phyloP scores from a whole-genome alignment of 176 grass and related monocot genomes.

The Raddia distichophylla region DNA sequence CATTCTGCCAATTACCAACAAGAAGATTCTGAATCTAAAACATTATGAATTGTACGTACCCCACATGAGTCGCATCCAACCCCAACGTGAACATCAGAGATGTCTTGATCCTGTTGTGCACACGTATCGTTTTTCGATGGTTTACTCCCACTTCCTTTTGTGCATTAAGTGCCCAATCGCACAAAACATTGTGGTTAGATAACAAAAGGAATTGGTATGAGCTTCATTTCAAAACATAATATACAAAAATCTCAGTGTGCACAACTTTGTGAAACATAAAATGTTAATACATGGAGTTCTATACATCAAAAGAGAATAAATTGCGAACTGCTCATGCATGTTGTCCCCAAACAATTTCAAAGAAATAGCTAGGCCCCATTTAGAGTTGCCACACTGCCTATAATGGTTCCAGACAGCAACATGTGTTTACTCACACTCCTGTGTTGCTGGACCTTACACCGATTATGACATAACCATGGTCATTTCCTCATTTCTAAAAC shows the following conservation, averaged over 20 bases:
- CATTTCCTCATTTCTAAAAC: slow-evolving; percentile 29
- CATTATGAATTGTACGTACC: slow-evolving; percentile 53
- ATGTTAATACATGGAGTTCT: not conserved
- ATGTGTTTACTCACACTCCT: not conserved
- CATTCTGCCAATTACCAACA: slow-evolving; percentile 9
- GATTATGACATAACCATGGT: not conserved
- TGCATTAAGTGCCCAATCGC: slow-evolving; percentile 41
- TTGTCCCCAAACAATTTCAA: not conserved
- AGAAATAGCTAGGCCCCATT: too few relatives aligned
- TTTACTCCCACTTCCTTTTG: slow-evolving; percentile 34
- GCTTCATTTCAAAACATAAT: slow-evolving; percentile 16
- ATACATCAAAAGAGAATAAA: not conserved
- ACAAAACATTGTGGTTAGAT: slow-evolving; percentile 25
- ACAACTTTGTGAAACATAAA: slow-evolving; percentile 5
- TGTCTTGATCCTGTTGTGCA: slow-evolving; percentile 15
- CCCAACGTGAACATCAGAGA: slow-evolving; percentile 57
- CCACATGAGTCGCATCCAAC: slow-evolving; percentile 92
- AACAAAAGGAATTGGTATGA: not conserved
- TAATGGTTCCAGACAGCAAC: not conserved
- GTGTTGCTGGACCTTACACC: slow-evolving; percentile 8
- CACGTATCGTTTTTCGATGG: slow-evolving; percentile 8
- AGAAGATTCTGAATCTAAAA: not conserved
- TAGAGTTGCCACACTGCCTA: not conserved
- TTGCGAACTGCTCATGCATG: not conserved
- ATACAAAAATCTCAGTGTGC: slow-evolving; percentile 40